Conservation (phyloP, 225 moss, liverwort and hornwort species). For the Ulota crispa region DNA sequence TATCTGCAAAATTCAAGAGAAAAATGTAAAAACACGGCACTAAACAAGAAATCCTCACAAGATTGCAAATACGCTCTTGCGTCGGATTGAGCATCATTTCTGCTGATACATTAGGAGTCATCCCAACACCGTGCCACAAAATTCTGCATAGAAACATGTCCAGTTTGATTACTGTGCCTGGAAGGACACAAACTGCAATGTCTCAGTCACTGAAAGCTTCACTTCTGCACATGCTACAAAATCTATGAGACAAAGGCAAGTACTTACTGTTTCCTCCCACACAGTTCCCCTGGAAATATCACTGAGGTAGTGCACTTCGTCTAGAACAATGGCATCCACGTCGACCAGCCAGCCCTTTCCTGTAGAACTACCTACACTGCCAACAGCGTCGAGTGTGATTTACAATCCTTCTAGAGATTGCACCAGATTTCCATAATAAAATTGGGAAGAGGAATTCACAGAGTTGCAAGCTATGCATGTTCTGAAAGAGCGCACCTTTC, state of each 20-base stretch:
- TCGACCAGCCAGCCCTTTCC: constrained; percentile 61
- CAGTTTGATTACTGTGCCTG: background rate
- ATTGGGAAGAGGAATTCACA: constrained; percentile 11
- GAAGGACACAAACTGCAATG: constrained; percentile 2
- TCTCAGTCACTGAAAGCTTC: background rate
- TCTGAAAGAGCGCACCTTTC: constrained; percentile 45
- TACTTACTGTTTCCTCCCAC: constrained; percentile 81
- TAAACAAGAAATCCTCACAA: background rate
- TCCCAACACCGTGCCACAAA: constrained; percentile 14
- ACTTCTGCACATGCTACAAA: constrained; percentile 20
- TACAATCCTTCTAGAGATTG: constrained; percentile 8
- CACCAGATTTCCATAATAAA: constrained; percentile 1
- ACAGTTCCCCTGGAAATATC: constrained; percentile 84
- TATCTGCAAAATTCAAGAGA: constrained; percentile 38
- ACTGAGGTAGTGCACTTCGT: constrained; percentile 92
- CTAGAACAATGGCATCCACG: constrained; percentile 74
- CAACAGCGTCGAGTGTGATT: constrained; percentile 19
- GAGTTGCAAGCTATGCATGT: background rate
- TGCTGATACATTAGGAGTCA: background rate
- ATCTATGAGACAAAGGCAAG: background rate
- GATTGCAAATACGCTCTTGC: background rate
- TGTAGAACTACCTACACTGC: constrained; percentile 62
- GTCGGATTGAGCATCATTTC: background rate
- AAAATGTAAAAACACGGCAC: background rate
- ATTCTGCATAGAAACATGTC: background rate